Evolutionary conservation across 2,329 filamentous ascomycete species (phyloP), one percentile per base, ranked within the genome.

Genomic region (Geosmithia morbida): DNA sequence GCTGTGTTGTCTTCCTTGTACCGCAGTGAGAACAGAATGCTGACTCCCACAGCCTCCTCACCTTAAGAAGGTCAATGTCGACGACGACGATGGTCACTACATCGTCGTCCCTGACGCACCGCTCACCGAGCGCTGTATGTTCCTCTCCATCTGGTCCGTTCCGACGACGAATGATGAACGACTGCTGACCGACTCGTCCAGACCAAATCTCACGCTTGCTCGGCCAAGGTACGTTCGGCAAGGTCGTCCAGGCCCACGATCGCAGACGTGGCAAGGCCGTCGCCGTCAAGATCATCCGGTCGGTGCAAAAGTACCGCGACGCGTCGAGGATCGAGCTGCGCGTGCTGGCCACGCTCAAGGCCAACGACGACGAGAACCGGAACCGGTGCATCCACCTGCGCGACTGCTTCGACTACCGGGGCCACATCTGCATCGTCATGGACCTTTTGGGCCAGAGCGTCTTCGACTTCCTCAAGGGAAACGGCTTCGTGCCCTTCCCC

Each of bases 31-130:
- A n/a, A n/a, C n/a, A 37, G 3, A 26, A 17, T 39, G 14, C 46
- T 47, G 29, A 42, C 41, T 19, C 13, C 45, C 37, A 40, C 29
- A 61, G 59, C 57, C 60, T 45, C 59, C 60, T 40, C 66, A 69
- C 44, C 69, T 69, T 49, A 75, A 75, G 52, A 70, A 79, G 53
- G 72, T 81, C 55, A 92, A 94, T 61, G 83, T 92, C 43, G 92
- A 98, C 57, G 92, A 98, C 54, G 88, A 96, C 43, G 92, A 98
- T 57, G 92, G 92, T 5, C 92, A 98, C 64, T 98, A 96, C 60
- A 87, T 97, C 55, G 89, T 98, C 19, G 81, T 85, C 1, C 85
- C 89, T 29, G 87, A 95, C 55, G 84, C 85, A 11, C 79, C 86
- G 50, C 70, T 98, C 46, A 95, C 92, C 14, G 81, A 92, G 43